Evolutionary conservation across 352 stramenopile genomes (phyloP).

Genomic region (Phytopythium ostracodes): DNA sequence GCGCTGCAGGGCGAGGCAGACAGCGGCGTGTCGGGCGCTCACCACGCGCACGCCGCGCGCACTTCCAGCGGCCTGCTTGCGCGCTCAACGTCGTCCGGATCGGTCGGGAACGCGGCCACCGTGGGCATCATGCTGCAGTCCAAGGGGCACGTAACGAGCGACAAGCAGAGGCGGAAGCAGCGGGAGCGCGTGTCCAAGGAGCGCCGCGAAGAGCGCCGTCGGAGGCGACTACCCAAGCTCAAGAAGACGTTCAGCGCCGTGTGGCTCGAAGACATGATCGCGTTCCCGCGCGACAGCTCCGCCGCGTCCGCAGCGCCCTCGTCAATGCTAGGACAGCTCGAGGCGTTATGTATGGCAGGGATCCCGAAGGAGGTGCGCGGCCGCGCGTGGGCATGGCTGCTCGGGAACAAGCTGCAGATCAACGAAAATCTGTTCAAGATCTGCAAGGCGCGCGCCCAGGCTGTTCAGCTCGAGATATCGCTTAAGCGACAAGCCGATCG

Average conservation of each 20-base stretch:
- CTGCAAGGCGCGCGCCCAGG: constrained; percentile 67
- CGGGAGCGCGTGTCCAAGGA: constrained; percentile 47
- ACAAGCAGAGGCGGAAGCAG: constrained; percentile 14
- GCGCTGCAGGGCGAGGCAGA: constrained; percentile 25
- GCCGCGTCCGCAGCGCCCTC: constrained; percentile 1
- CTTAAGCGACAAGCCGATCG: constrained; percentile 58
- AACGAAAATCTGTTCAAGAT: constrained; percentile 85
- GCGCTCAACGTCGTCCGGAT: constrained; percentile 34
- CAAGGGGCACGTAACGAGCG: constrained; percentile 7
- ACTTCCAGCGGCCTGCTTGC: constrained; percentile 24
- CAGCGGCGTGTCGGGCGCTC: constrained; percentile 3
- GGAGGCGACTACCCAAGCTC: constrained; percentile 54
- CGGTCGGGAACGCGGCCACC: constrained; percentile 18
- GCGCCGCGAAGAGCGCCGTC: constrained; percentile 55
- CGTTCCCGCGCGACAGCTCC: constrained; percentile 21
- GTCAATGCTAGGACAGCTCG: constrained; percentile 17
- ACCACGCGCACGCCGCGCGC: constrained; percentile 7
- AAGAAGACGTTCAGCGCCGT: constrained; percentile 71
- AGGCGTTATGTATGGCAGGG: constrained; percentile 73
- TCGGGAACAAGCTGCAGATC: constrained; percentile 82
- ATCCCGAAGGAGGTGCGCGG: constrained; percentile 83
- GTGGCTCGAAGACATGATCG: constrained; percentile 74
- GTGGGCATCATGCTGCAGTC: constrained; percentile 13
- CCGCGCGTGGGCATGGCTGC: constrained; percentile 71
- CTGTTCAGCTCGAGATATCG: constrained; percentile 71